Percentiles rank a stretch among this genome's conserved stretches.
Conservation (phyloP, 345 rosid species). For the Lepidium africanum region DNA sequence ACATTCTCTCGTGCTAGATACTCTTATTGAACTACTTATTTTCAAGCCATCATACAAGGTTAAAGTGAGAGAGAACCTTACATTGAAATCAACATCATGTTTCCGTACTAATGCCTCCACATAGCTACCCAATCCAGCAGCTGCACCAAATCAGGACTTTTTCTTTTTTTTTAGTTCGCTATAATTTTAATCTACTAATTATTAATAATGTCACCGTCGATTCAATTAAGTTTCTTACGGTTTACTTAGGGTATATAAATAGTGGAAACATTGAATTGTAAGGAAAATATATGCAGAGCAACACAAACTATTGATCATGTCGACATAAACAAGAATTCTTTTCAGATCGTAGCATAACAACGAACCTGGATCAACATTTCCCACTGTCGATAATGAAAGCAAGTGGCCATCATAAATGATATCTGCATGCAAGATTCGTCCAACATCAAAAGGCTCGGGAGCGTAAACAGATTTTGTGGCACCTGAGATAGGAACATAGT, state of each 20-base stretch:
- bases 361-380: slow-evolving; percentile 78
- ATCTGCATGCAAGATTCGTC: slow-evolving; percentile 66
- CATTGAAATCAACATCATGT: slow-evolving; percentile 85
- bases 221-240: background rate
- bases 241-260: background rate
- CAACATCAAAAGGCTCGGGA: slow-evolving; percentile 91
- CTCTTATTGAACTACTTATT: background rate
- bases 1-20: background rate
- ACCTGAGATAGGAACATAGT: slow-evolving; percentile 42
- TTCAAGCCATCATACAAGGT: background rate
- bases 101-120: slow-evolving; percentile 90
- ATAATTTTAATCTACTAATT: background rate
- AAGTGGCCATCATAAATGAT: slow-evolving; percentile 40
- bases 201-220: background rate
- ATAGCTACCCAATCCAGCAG: slow-evolving; percentile 93
- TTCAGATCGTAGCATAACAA: slow-evolving; percentile 14
- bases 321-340: slow-evolving; percentile 3
- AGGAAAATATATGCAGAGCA: background rate
- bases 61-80: slow-evolving; percentile 29
- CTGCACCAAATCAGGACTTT: slow-evolving; percentile 38
- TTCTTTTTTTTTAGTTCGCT: slow-evolving; percentile 9
- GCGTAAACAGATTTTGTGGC: slow-evolving; percentile 90
- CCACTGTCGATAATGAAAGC: slow-evolving; percentile 53
- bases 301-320: background rate
- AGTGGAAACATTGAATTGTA: background rate